phyloP scores from a whole-genome alignment of 768 basidiomycete species.

The Clathrus columnatus region DNA sequence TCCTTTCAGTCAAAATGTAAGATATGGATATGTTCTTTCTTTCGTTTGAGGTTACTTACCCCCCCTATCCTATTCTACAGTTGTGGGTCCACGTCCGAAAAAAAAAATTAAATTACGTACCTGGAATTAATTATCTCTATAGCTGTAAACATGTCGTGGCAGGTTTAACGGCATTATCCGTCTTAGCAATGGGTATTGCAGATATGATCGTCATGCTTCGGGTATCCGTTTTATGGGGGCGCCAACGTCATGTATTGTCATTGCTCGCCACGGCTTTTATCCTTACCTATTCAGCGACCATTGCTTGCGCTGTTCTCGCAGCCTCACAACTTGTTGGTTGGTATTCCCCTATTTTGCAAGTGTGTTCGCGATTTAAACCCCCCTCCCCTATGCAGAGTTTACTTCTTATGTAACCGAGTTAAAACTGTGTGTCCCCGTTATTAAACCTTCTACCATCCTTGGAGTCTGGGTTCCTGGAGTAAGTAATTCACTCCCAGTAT shows the following conservation, averaged over 20 bases:
- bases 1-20: neutral
- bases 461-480: conserved; percentile 8
- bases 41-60: neutral
- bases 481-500: neutral
- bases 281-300: neutral
- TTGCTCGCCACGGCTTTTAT: neutral
- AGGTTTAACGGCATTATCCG: neutral
- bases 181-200: conserved; percentile 2
- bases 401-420: neutral
- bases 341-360: neutral
- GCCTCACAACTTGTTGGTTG: neutral
- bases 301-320: neutral
- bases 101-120: neutral
- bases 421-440: neutral
- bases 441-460: neutral
- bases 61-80: neutral
- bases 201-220: conserved; percentile 8
- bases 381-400: neutral
- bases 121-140: neutral
- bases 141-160: conserved; percentile 6
- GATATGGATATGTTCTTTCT: neutral
- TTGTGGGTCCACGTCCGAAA: neutral
- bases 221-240: conserved; percentile 9
- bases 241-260: conserved; percentile 1
- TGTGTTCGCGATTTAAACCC: neutral